Percentiles rank a stretch among this genome's conserved stretches.
Evolutionary conservation across 2,329 filamentous ascomycete genomes (phyloP).

Genomic region (Celoporthe dispersa): DNA sequence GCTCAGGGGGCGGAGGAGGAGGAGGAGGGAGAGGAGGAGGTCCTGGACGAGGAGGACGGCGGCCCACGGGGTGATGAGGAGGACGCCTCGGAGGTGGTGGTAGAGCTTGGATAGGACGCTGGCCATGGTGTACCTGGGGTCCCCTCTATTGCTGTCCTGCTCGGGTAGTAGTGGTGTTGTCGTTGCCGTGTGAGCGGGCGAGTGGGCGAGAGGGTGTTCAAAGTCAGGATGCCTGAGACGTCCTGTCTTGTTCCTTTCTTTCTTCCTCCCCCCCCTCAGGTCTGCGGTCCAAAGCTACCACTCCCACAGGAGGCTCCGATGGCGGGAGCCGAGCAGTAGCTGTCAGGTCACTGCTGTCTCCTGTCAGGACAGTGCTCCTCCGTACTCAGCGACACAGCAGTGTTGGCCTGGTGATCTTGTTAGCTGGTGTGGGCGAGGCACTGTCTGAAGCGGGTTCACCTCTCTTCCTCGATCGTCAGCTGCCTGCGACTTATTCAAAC

Average conservation of each 20-base stretch:
- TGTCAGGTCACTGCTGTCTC: too few relatives aligned
- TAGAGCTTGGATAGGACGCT: conserved; percentile 33
- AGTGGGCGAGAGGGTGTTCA: too few relatives aligned
- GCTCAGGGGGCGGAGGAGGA: conserved; percentile 51
- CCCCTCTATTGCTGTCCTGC: background rate
- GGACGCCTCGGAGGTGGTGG: conserved; percentile 47
- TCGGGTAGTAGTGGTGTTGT: background rate
- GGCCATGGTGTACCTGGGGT: conserved; percentile 8
- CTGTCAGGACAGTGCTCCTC: too few relatives aligned
- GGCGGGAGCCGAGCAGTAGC: too few relatives aligned
- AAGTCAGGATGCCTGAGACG: too few relatives aligned
- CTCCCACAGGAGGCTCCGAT: too few relatives aligned
- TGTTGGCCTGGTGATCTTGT: too few relatives aligned
- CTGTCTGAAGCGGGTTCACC: background rate
- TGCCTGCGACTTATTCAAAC: background rate
- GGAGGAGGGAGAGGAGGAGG: conserved; percentile 52
- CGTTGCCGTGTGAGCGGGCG: background rate
- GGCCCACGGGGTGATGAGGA: conserved; percentile 56
- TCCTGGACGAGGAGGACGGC: conserved; percentile 56
- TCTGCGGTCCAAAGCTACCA: too few relatives aligned
- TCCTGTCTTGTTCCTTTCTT: too few relatives aligned
- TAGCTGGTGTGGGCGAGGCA: too few relatives aligned
- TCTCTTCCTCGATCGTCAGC: background rate
- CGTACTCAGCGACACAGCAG: too few relatives aligned
- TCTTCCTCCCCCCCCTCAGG: too few relatives aligned